These are phyloP conservation scores for Apium graveolens DNA, from an alignment of 129 eudicot species.

Conservation along the genomic window DNA sequence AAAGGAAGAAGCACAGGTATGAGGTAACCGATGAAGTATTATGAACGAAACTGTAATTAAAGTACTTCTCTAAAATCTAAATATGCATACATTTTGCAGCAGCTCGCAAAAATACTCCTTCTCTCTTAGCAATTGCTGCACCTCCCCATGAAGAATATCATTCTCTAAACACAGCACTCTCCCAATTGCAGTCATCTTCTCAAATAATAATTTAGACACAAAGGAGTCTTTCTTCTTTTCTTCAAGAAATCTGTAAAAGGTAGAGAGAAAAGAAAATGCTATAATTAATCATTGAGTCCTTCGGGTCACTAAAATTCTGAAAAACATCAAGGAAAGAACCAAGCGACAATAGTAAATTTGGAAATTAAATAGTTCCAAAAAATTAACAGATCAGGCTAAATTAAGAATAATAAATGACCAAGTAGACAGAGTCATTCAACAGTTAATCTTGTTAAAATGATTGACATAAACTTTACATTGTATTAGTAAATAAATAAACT, in stretches of 20 bases:
- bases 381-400: background rate
- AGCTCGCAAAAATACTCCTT: too few species aligned
- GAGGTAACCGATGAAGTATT: too few species aligned
- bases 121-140: background rate
- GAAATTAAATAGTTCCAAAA: too few species aligned
- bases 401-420: background rate
- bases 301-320: background rate
- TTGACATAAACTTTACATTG: background rate
- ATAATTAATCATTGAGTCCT: background rate
- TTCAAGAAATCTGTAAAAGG: background rate
- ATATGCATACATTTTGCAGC: background rate
- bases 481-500: too few species aligned
- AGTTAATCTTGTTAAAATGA: background rate
- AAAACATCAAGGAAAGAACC: background rate
- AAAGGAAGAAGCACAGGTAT: background rate
- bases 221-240: background rate
- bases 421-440: background rate
- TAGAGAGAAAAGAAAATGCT: background rate
- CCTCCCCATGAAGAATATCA: background rate
- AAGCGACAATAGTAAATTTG: too few species aligned
- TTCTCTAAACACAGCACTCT: background rate
- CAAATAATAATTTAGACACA: background rate
- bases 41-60: background rate
- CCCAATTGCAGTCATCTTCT: constrained; percentile 6
- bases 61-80: background rate